Conservation (phyloP, 108 stramenopile genomes). For the Fragilaria crotonensis region DNA sequence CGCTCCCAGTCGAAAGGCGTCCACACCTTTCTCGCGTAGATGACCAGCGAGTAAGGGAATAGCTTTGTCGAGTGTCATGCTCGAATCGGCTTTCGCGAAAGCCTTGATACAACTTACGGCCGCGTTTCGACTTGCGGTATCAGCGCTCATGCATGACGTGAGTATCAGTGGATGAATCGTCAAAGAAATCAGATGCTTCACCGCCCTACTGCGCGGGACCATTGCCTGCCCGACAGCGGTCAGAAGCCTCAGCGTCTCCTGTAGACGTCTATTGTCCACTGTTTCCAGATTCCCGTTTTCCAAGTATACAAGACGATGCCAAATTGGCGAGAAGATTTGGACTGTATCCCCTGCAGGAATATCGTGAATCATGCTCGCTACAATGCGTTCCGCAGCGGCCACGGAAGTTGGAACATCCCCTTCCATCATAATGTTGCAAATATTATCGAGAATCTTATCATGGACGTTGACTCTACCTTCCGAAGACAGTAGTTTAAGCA, state of each 20-base stretch:
- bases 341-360: not conserved
- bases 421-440: not conserved
- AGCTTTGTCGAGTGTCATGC: not conserved
- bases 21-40: not conserved
- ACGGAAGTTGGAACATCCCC: not conserved
- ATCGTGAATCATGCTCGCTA: not conserved
- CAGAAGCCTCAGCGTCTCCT: not conserved
- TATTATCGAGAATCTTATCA: not conserved
- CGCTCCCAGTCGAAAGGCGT: conserved; percentile 20
- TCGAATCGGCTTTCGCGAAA: not conserved
- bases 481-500: not conserved
- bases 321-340: not conserved
- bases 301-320: not conserved
- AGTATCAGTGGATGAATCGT: not conserved
- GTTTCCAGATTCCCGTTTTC: not conserved
- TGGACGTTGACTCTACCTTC: not conserved
- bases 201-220: not conserved
- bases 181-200: not conserved
- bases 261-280: not conserved
- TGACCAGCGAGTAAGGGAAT: not conserved
- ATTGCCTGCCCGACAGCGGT: not conserved
- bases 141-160: not conserved
- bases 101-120: not conserved
- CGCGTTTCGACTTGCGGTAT: not conserved
- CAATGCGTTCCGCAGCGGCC: not conserved